Conservation (phyloP, 768 basidiomycete genomes). For the Agrocybe pediades region DNA sequence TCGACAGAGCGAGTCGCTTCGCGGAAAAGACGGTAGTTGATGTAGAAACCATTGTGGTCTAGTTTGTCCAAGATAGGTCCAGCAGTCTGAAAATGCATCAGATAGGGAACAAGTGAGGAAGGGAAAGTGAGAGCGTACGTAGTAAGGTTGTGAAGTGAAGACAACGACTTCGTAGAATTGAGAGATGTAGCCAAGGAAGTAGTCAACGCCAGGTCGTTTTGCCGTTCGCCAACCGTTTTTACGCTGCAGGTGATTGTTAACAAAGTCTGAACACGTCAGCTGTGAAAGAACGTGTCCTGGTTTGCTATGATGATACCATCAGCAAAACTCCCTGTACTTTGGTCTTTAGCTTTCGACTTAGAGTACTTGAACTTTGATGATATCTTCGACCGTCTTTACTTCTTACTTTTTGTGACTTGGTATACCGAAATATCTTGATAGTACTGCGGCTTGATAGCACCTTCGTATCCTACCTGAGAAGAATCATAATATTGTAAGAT, state of each 20-base stretch:
- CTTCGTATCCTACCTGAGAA: too few relatives aligned
- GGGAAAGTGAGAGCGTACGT: conserved; percentile 54
- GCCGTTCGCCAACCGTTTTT: conserved; percentile 96
- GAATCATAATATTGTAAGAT: too few relatives aligned
- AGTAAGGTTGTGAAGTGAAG: conserved; percentile 88
- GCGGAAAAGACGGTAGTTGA: conserved; percentile 87
- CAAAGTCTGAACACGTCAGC: too few relatives aligned
- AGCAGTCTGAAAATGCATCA: conserved; percentile 63
- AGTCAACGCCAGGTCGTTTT: conserved; percentile 96
- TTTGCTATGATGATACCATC: too few relatives aligned
- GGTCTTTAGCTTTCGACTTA: too few relatives aligned
- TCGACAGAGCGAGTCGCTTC: conserved; percentile 86
- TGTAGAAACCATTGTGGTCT: conserved; percentile 89
- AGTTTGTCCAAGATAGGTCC: conserved; percentile 88
- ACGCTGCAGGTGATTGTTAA: conserved; percentile 52
- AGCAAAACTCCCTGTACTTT: too few relatives aligned
- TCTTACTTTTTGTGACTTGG: too few relatives aligned
- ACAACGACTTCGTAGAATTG: conserved; percentile 98
- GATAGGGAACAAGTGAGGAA: neutral
- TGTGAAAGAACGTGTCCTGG: too few relatives aligned
- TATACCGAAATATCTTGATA: too few relatives aligned
- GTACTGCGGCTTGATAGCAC: too few relatives aligned
- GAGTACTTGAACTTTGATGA: too few relatives aligned
- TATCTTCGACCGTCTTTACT: too few relatives aligned
- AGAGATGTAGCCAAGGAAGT: conserved; percentile 95